A percentile compares a stretch with the other conserved stretches of the same genome.
Conservation (phyloP, 352 stramenopile genomes). For the Globisporangium echinulatum region DNA sequence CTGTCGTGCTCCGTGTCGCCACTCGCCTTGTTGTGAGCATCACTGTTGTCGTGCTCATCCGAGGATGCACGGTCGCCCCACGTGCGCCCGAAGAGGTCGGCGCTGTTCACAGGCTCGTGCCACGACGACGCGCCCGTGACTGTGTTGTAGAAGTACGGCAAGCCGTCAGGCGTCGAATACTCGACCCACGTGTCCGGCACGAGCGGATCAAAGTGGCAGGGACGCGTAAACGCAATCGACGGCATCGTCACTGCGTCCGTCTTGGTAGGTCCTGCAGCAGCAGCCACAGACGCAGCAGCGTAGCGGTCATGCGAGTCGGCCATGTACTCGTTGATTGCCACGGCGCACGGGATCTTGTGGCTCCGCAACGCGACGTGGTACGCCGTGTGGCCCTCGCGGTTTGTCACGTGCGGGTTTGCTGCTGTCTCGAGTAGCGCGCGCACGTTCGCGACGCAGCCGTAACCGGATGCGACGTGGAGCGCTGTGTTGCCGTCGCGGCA, state of each 20-base stretch:
- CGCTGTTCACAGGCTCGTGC: slow-evolving; percentile 22
- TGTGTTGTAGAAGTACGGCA: slow-evolving; percentile 66
- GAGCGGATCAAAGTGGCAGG: slow-evolving; percentile 3
- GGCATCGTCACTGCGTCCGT: not conserved
- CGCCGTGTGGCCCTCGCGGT: slow-evolving; percentile 31
- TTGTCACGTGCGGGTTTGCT: slow-evolving; percentile 38
- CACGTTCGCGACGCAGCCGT: slow-evolving; percentile 44
- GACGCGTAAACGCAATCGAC: not conserved
- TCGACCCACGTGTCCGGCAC: slow-evolving; percentile 30
- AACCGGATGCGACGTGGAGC: slow-evolving; percentile 55
- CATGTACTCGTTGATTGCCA: slow-evolving; percentile 53
- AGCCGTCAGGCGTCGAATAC: slow-evolving; percentile 39
- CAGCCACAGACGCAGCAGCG: not conserved
- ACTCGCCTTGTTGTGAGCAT: too few relatives aligned
- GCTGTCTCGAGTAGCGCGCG: slow-evolving; percentile 47
- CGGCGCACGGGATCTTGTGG: slow-evolving; percentile 50
- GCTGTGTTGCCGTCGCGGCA: slow-evolving; percentile 53
- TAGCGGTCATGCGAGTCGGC: slow-evolving; percentile 22
- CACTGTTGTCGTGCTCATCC: not conserved
- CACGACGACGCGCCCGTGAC: slow-evolving; percentile 48
- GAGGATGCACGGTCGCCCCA: not conserved
- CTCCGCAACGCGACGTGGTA: slow-evolving; percentile 52
- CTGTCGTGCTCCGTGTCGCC: not conserved
- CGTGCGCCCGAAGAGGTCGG: slow-evolving; percentile 5
- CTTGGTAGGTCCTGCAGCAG: not conserved